Percentiles rank a stretch among this genome's conserved stretches.
Evolutionary conservation across 148 eudicot genomes (phyloP).

Genomic region (Vaccinium myrtillus): DNA sequence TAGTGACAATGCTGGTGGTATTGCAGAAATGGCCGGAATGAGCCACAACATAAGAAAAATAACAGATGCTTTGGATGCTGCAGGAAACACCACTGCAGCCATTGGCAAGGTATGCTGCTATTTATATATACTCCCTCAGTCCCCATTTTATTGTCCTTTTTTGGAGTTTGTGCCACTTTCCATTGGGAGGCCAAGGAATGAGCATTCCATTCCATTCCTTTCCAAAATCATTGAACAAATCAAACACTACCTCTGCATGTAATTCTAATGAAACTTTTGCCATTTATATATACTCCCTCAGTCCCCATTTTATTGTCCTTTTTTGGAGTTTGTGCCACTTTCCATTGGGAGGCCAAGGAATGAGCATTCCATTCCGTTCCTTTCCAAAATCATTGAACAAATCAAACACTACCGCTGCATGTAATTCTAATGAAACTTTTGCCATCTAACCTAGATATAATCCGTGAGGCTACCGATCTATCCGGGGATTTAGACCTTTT

Average conservation of each 20-base stretch:
- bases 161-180: too few species aligned
- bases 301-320: too few species aligned
- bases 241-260: too few species aligned
- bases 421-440: background rate
- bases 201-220: background rate
- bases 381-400: background rate
- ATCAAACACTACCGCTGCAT: background rate
- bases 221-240: too few species aligned
- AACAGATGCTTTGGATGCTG: conserved; percentile 24
- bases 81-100: conserved; percentile 22
- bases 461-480: background rate
- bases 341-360: too few species aligned
- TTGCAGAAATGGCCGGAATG: conserved; percentile 26
- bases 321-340: too few species aligned
- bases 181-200: background rate
- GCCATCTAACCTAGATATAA: background rate
- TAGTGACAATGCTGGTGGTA: conserved; percentile 20
- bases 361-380: too few species aligned
- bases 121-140: background rate
- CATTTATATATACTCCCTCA: too few species aligned
- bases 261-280: too few species aligned
- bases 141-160: too few species aligned
- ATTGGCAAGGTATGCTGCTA: conserved; percentile 19
- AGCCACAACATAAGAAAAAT: conserved; percentile 21
- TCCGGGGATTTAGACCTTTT: background rate